Evolutionary conservation across 768 basidiomycete species (phyloP).

Genomic region (Leccinum sublutescens): DNA sequence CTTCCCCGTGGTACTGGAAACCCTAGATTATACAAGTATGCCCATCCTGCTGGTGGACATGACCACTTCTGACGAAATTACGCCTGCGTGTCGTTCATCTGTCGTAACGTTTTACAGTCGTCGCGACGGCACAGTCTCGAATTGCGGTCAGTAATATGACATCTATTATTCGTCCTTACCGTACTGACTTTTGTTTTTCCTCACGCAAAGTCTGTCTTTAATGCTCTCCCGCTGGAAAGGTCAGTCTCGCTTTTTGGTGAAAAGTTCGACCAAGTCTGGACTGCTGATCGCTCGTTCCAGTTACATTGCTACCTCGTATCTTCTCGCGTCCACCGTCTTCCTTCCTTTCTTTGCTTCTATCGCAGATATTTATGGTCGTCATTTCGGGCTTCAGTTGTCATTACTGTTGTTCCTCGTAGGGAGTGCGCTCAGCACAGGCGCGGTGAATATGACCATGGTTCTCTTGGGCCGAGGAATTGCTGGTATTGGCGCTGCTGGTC

Average conservation of each 20-base stretch:
- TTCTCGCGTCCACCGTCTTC: slow-evolving; percentile 52
- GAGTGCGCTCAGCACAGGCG: slow-evolving; percentile 47
- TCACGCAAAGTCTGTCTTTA: slow-evolving; percentile 26
- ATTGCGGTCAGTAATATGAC: slow-evolving; percentile 40
- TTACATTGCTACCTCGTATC: slow-evolving; percentile 50
- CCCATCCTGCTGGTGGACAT: not conserved
- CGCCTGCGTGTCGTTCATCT: not conserved
- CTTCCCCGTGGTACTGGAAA: slow-evolving; percentile 43
- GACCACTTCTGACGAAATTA: not conserved
- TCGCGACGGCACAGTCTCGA: slow-evolving; percentile 50
- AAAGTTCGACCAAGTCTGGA: not conserved
- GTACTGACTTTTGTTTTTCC: not conserved
- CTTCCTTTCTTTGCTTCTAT: slow-evolving; percentile 50
- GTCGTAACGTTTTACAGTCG: slow-evolving; percentile 31
- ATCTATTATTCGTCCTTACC: not conserved
- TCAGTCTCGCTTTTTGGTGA: not conserved
- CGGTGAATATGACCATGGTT: slow-evolving; percentile 44
- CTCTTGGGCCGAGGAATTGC: slow-evolving; percentile 48
- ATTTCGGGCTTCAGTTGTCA: slow-evolving; percentile 44
- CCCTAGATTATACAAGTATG: slow-evolving; percentile 30
- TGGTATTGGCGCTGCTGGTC: slow-evolving; percentile 48
- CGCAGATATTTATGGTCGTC: slow-evolving; percentile 50
- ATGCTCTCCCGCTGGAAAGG: slow-evolving; percentile 29
- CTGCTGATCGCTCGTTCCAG: slow-evolving; percentile 18
- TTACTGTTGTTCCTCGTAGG: slow-evolving; percentile 46